Base-by-base conservation (phyloP, 768 basidiomycete genomes). In the Podaxis rugospora region DNA sequence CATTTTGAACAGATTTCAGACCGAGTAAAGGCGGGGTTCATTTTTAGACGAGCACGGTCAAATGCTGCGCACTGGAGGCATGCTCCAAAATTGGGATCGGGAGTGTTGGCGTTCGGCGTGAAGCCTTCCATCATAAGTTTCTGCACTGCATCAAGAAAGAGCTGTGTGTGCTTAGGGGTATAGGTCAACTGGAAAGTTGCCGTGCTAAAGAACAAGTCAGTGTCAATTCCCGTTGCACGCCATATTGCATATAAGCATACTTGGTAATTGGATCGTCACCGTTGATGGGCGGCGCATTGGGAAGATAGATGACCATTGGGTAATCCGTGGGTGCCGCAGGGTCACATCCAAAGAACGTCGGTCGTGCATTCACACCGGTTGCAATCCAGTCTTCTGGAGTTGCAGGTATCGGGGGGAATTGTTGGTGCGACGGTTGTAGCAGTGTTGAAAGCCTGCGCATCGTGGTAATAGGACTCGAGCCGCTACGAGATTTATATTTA, bases 301-400 rank as follows among this genome's bases (percentile, higher is more conserved):
- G 92, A 5, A 93, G 75, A 66, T 89, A 92, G 46, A 93, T 80
- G 42, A 93, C 72, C 18, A 93, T 64, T 0, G 90, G 90, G 63
- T 80, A 88, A 59, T 83, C 81, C 1, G 83, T 72, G 13, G 85
- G 80, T 3, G 27, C 70, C 50, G 79, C 69, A 2, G 85, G 81
- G 66, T 88, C 74, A 68, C 92, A 93, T 2, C 92, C 92, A 73
- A 92, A 93, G 75, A 93, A 92, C 0, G 88, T 89, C 2, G 90
- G 83, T 27, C 87, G 82, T 49, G 73, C 74, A 66, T 86, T 90
- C 1, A 90, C 78, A 37, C 89, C 88, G 4, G 80, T 80, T 1
- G 73, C 69, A 37, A 87, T 67, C 70, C 89, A 91, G 11, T 77
- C 78, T 2, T 76, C 76, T 0, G 76, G 66, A 7, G 75, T 78